Evolutionary conservation across 2,329 filamentous ascomycete genomes (phyloP).

Genomic region (Calonectria naviculata): DNA sequence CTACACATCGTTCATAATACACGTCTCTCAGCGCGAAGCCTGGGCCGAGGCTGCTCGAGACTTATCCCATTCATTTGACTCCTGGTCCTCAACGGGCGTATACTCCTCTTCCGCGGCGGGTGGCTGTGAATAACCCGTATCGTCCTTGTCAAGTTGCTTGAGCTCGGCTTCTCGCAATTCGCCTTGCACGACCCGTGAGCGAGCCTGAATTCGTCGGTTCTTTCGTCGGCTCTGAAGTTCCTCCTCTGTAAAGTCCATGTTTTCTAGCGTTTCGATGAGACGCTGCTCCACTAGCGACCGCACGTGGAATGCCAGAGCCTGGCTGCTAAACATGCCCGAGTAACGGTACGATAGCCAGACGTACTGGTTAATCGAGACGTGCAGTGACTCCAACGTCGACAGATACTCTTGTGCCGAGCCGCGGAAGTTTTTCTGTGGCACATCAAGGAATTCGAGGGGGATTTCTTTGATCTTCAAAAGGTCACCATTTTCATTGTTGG

Average conservation of each 20-base stretch:
- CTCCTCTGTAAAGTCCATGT: slow-evolving; percentile 62
- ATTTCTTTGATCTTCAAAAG: slow-evolving; percentile 79
- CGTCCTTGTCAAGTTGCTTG: slow-evolving; percentile 28
- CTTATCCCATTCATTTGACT: background rate
- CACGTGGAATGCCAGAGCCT: slow-evolving; percentile 81
- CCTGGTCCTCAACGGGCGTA: background rate
- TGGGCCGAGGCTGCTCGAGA: background rate
- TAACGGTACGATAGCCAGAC: slow-evolving; percentile 95
- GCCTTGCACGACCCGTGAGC: slow-evolving; percentile 17
- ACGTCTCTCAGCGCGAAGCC: background rate
- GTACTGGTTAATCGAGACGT: slow-evolving; percentile 86
- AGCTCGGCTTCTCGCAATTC: slow-evolving; percentile 28
- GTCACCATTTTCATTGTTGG: slow-evolving; percentile 72
- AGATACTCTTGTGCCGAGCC: slow-evolving; percentile 67
- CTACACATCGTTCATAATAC: background rate
- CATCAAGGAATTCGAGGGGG: slow-evolving; percentile 79
- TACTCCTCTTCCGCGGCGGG: slow-evolving; percentile 12
- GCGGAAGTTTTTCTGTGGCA: slow-evolving; percentile 57
- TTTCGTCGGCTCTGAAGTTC: slow-evolving; percentile 42
- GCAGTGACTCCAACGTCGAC: slow-evolving; percentile 77
- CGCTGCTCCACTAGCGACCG: slow-evolving; percentile 81
- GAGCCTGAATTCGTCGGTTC: slow-evolving; percentile 34
- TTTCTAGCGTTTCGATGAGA: slow-evolving; percentile 63
- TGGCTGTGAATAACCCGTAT: slow-evolving; percentile 26
- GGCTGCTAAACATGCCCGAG: slow-evolving; percentile 80